Percentiles rank a stretch among this genome's conserved stretches.
These are phyloP conservation scores for Babesia caballi DNA, from an alignment of 169 alveolate species.

Conservation along the genomic window DNA sequence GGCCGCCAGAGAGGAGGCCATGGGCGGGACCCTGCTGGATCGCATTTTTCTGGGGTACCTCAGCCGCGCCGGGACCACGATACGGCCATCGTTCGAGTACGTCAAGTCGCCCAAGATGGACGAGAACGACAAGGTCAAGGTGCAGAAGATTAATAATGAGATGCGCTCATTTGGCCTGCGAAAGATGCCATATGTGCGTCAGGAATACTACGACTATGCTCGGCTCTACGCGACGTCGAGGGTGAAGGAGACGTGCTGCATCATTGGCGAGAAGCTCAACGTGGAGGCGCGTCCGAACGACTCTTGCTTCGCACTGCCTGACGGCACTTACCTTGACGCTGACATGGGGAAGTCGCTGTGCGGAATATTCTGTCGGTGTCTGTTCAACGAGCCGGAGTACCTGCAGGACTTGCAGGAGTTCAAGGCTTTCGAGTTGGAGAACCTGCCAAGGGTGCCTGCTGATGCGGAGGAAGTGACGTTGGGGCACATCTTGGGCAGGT, in stretches of 20 bases:
- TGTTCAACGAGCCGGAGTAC: conserved; percentile 29
- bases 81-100: conserved; percentile 66
- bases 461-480: not conserved
- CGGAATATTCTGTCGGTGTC: conserved; percentile 58
- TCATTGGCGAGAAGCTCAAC: conserved; percentile 38
- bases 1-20: conserved; percentile 67
- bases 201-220: conserved; percentile 69
- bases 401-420: conserved; percentile 11
- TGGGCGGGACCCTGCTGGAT: conserved; percentile 74
- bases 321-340: conserved; percentile 64
- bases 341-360: conserved; percentile 47
- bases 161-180: conserved; percentile 2
- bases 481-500: not conserved
- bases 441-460: not conserved
- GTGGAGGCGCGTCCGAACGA: conserved; percentile 18
- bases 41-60: conserved; percentile 64
- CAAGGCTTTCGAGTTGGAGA: not conserved
- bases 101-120: conserved; percentile 21
- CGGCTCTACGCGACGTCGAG: conserved; percentile 69
- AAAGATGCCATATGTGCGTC: conserved; percentile 67
- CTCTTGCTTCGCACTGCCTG: conserved; percentile 67
- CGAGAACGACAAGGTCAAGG: conserved; percentile 20
- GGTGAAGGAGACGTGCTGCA: conserved; percentile 63
- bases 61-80: conserved; percentile 36
- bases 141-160: conserved; percentile 23